phyloP scores from a whole-genome alignment of 2,329 filamentous ascomycete species.

The Capronia americana region DNA sequence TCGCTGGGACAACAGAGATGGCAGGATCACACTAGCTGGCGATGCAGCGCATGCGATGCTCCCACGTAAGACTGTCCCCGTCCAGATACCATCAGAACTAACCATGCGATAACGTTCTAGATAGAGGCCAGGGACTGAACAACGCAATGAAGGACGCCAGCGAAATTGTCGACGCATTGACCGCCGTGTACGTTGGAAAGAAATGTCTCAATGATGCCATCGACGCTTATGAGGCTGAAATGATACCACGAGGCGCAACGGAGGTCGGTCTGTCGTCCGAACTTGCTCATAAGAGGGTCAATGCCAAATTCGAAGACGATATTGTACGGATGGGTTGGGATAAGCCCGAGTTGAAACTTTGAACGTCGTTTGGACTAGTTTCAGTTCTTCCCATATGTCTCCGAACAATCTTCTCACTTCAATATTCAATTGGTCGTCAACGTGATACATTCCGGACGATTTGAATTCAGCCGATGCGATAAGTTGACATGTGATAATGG shows the following conservation, averaged over 20 bases:
- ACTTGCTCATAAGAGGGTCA: neutral
- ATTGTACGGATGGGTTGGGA: neutral
- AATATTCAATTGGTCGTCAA: slow-evolving; percentile 11
- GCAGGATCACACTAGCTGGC: slow-evolving; percentile 45
- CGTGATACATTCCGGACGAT: slow-evolving; percentile 17
- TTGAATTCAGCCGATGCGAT: slow-evolving; percentile 16
- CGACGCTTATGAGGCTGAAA: slow-evolving; percentile 44
- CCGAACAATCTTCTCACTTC: slow-evolving; percentile 49
- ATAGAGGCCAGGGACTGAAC: slow-evolving; percentile 56
- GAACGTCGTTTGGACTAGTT: neutral
- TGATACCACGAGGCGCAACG: slow-evolving; percentile 49
- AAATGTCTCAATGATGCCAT: slow-evolving; percentile 34
- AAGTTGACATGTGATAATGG: neutral
- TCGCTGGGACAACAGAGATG: slow-evolving; percentile 25
- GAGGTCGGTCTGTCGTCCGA: slow-evolving; percentile 43
- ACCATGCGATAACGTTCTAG: slow-evolving; percentile 1
- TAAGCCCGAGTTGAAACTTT: neutral
- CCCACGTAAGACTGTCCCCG: slow-evolving; percentile 43
- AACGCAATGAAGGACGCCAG: slow-evolving; percentile 52
- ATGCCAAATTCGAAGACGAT: slow-evolving; percentile 1
- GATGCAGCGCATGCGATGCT: slow-evolving; percentile 56
- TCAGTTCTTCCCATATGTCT: slow-evolving; percentile 33
- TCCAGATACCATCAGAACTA: neutral
- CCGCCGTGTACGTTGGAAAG: slow-evolving; percentile 6
- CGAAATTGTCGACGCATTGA: slow-evolving; percentile 44